Percentiles rank a stretch among this genome's conserved stretches.
These are phyloP conservation scores for Wickerhamiella lipophila DNA, from an alignment of 805 yeast species.

Conservation along the genomic window DNA sequence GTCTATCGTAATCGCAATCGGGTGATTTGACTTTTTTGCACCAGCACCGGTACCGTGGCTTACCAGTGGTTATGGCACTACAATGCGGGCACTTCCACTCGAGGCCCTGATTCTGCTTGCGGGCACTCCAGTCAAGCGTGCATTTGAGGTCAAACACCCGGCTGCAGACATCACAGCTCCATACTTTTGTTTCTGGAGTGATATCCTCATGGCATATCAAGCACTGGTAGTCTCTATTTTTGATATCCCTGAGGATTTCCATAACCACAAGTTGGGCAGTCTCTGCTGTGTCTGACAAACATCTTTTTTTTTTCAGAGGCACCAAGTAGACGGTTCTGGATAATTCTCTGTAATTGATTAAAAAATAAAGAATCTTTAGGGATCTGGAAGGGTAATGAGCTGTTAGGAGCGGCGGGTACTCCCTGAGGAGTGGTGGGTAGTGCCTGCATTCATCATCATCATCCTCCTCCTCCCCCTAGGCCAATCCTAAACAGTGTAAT, in stretches of 20 bases:
- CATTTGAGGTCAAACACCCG: constrained; percentile 81
- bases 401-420: too few relatives aligned
- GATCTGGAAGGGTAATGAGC: too few relatives aligned
- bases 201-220: constrained; percentile 80
- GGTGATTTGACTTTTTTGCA: constrained; percentile 18
- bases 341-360: neutral
- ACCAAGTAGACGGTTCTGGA: neutral
- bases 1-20: constrained; percentile 9
- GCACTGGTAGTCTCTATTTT: constrained; percentile 63
- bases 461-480: neutral
- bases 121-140: constrained; percentile 71
- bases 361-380: neutral
- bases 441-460: too few relatives aligned
- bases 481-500: neutral
- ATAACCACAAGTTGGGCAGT: neutral
- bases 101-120: constrained; percentile 37
- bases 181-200: constrained; percentile 49
- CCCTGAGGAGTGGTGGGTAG: too few relatives aligned
- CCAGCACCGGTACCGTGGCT: constrained; percentile 19
- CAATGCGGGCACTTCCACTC: constrained; percentile 23
- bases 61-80: constrained; percentile 5
- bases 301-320: neutral
- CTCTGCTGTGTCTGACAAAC: neutral
- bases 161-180: constrained; percentile 69
- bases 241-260: constrained; percentile 38